Base-by-base conservation (phyloP, 2,329 filamentous ascomycete genomes). In the Aspergillus fijiensis region DNA sequence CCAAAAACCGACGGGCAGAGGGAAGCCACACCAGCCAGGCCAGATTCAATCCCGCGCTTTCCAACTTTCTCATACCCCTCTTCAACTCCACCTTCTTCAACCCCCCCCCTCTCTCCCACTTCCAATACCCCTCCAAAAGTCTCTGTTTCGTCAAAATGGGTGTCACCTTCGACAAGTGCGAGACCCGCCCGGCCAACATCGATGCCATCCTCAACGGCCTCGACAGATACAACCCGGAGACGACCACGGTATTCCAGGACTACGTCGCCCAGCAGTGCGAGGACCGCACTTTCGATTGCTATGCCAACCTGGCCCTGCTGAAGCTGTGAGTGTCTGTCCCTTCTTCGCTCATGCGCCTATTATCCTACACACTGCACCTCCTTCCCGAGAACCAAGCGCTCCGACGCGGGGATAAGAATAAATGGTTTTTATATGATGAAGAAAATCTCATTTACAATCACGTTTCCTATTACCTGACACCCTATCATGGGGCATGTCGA, bases 401-500 rank as follows among this genome's bases (percentile, higher is more conserved):
- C 58, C 39, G 50, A 55, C 49, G 42, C 56, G 27, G 35, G 57
- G 21, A 45, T 19, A 45, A 45, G 39, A 51, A 23, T 39, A 25
- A 49, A 16, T 27, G 23, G 58, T 60, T 62, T 66, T 64, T 57
- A 70, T 49, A 84, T 91, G 90, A 96, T 93, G 91, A 92, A 85
- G 77, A 81, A 84, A 81, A 65, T 63, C 60, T 70, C 68, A 69
- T 69, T 87, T 45, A 45, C 39, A 45, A 80, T 79, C 89, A 96
- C 91, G 92, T 96, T 96, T 96, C 91, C 91, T 96, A 96, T 96
- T 96, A 96, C 86, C 91, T 91, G 92, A 96, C 79, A 78, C 80
- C 79, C 72, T 66, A 68, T 63, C 62, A 76, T 71, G 81, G 75
- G 77, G 79, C 80, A 79, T 73, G 78, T 91, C 90, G 92, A 88